A percentile compares a stretch with the other conserved stretches of the same genome.
Conservation (phyloP, 2,329 filamentous ascomycete species). For the Ilyonectria sp. region DNA sequence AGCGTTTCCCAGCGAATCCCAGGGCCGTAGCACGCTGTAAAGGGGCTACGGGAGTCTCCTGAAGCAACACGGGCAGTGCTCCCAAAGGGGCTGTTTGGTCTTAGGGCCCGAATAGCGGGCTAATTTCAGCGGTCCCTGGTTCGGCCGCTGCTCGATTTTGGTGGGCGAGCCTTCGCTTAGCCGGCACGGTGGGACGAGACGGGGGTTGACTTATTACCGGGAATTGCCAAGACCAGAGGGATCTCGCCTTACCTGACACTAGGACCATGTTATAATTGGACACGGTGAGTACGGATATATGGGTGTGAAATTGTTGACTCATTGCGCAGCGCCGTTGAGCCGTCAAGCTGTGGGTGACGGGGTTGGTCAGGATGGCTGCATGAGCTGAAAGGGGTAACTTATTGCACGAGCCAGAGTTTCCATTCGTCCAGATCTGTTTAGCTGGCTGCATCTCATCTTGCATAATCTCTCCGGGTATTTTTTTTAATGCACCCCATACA, state of each 20-base stretch:
- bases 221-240: slow-evolving; percentile 16
- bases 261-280: background rate
- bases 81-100: background rate
- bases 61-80: background rate
- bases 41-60: background rate
- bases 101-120: background rate
- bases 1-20: slow-evolving; percentile 16
- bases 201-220: slow-evolving; percentile 23
- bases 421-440: background rate
- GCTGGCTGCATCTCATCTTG: background rate
- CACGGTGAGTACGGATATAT: background rate
- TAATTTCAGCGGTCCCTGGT: background rate
- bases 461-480: background rate
- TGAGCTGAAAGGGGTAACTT: slow-evolving; percentile 8
- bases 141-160: slow-evolving; percentile 28
- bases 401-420: background rate
- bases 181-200: slow-evolving; percentile 13
- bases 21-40: slow-evolving; percentile 17
- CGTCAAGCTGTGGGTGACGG: background rate
- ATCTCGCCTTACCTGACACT: slow-evolving; percentile 18
- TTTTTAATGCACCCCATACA: background rate
- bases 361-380: background rate
- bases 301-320: background rate
- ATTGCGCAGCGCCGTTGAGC: background rate
- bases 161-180: background rate